These are phyloP conservation scores for Aschersonia sp. DNA, from an alignment of 2,329 filamentous ascomycete genomes.

Conservation along the genomic window DNA sequence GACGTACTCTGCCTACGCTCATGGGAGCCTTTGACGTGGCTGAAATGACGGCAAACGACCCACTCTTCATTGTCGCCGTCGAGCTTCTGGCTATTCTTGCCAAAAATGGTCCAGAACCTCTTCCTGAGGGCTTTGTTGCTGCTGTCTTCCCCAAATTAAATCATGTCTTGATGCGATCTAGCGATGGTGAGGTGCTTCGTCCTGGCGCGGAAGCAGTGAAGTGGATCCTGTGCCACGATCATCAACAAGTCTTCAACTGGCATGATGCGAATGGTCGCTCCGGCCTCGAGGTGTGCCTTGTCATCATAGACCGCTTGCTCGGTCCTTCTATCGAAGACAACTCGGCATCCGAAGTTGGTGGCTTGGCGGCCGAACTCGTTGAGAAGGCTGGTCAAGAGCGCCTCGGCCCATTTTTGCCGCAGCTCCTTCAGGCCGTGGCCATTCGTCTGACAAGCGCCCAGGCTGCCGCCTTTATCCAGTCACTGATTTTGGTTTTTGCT, in stretches of 20 bases:
- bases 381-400: slow-evolving; percentile 88
- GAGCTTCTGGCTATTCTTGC: slow-evolving; percentile 72
- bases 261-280: slow-evolving; percentile 65
- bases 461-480: slow-evolving; percentile 85
- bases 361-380: slow-evolving; percentile 83
- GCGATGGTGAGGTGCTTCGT: slow-evolving; percentile 78
- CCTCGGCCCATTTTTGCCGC: slow-evolving; percentile 77
- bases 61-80: slow-evolving; percentile 72
- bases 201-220: slow-evolving; percentile 77
- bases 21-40: slow-evolving; percentile 84
- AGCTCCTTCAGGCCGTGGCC: slow-evolving; percentile 80
- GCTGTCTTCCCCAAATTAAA: slow-evolving; percentile 79
- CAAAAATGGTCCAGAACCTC: slow-evolving; percentile 68
- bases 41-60: slow-evolving; percentile 69
- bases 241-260: slow-evolving; percentile 80
- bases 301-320: slow-evolving; percentile 84
- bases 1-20: slow-evolving; percentile 74
- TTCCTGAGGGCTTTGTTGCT: slow-evolving; percentile 75
- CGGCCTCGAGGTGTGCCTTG: slow-evolving; percentile 75
- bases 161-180: slow-evolving; percentile 64
- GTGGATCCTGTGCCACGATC: slow-evolving; percentile 79
- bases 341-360: slow-evolving; percentile 88
- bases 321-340: slow-evolving; percentile 78
- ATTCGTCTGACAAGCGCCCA: slow-evolving; percentile 69
- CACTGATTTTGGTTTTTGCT: slow-evolving; percentile 87